Base-by-base conservation (phyloP, 2,329 filamentous ascomycete species). In the Emmonsiellopsis sp. region DNA sequence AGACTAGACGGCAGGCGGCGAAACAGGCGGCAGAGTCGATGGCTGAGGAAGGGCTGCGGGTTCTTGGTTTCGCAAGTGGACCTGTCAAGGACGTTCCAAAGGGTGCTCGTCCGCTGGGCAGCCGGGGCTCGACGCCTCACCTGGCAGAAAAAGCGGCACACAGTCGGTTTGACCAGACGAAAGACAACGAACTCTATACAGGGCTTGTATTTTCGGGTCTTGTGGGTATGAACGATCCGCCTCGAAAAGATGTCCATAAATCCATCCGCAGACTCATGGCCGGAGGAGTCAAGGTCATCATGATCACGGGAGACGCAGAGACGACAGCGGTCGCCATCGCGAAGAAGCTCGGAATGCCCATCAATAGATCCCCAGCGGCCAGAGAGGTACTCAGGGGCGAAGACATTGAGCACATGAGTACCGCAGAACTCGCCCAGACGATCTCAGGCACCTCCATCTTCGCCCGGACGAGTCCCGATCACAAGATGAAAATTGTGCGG, bases 301-400 rank as follows among this genome's bases (percentile, higher is more conserved):
- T 98, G 93, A 97, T 98, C 61, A 98, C 93, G 8, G 93, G 93
- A 55, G 93, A 98, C 69, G 89, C 93, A 13, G 90, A 97, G 68
- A 89, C 89, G 1, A 98, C 93, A 2, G 93, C 93, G 2, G 78
- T 96, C 45, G 93, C 93, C 0, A 97, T 98, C 66, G 93, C 89
- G 32, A 89, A 82, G 70, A 92, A 95, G 65, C 79, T 98, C n/a
- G 93, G 93, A 41, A 98, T 98, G 89, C 83, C 85, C 2, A 82
- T 97, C 54, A 74, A 80, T 78, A 52, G 75, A 75, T 59, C 79
- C 71, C 56, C 79, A 71, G 57, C 77, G 77, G 63, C 74, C 70
- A 43, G 70, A 70, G 54, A 79, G 78, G 92, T 97, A 9, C 77
- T 98, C 30, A 79, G 85, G 42, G 93, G 93, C 48, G 89, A 95